A percentile compares a stretch with the other conserved stretches of the same genome.
phyloP scores from a whole-genome alignment of 495 filamentous ascomycete genomes.

The Achaetomiella virescens region DNA sequence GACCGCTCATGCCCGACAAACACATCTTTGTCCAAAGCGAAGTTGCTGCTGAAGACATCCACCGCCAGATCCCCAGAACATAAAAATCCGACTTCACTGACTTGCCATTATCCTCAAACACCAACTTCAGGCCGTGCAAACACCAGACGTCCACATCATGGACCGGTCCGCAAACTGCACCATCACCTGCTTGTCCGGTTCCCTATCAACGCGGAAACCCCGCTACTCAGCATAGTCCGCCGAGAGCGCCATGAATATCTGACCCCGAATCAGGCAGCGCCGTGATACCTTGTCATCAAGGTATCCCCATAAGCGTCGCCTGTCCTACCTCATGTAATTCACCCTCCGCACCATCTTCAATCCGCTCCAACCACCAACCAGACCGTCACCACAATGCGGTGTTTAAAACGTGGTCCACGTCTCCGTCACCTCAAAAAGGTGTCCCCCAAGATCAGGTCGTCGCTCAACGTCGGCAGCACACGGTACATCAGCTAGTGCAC shows the following conservation, averaged over 20 bases:
- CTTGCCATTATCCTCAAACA: background rate
- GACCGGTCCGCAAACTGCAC: background rate
- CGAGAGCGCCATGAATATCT: background rate
- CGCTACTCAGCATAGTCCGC: background rate
- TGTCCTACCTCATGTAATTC: background rate
- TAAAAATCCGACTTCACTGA: background rate
- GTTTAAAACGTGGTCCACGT: background rate
- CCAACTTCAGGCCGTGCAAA: background rate
- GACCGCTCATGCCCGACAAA: background rate
- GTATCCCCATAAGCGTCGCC: background rate
- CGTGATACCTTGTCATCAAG: background rate
- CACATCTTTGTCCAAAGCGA: background rate
- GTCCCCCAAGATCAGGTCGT: background rate
- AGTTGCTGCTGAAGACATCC: background rate
- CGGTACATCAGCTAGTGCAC: background rate
- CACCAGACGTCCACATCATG: background rate
- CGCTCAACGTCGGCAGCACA: background rate
- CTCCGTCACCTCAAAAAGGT: background rate
- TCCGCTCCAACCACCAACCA: background rate
- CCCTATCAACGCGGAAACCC: background rate
- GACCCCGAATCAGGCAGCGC: constrained; percentile 1
- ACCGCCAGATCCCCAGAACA: background rate
- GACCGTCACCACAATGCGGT: background rate
- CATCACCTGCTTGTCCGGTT: background rate
- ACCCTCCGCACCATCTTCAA: background rate